Evolutionary conservation across 148 eudicot genomes (phyloP).

Genomic region (Arctostaphylos glauca): DNA sequence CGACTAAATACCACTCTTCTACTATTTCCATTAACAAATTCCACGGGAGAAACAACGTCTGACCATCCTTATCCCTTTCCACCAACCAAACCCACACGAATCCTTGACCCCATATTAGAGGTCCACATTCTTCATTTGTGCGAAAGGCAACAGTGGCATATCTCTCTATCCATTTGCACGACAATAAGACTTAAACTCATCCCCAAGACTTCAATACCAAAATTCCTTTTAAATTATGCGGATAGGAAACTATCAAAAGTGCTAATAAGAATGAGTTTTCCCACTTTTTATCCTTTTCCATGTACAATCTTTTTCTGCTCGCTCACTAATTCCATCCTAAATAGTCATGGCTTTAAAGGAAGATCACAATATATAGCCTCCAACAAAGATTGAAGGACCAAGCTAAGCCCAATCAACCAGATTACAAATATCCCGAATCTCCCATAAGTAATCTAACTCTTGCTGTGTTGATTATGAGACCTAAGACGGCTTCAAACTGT

Average conservation of each 20-base stretch:
- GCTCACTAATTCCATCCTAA: not conserved
- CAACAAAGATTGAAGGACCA: not conserved
- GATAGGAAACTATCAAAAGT: not conserved
- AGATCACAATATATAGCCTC: not conserved
- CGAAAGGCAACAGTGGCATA: not conserved
- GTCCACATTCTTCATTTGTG: not conserved
- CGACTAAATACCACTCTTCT: not conserved
- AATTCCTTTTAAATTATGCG: not conserved
- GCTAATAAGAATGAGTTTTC: not conserved
- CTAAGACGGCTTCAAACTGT: not conserved
- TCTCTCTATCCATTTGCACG: not conserved
- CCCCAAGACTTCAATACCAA: not conserved
- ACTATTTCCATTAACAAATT: not conserved
- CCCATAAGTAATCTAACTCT: not conserved
- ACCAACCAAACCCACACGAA: not conserved
- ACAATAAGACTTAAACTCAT: not conserved
- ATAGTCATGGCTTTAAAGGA: not conserved
- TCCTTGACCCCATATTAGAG: not conserved
- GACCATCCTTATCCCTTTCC: not conserved
- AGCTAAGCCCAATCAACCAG: not conserved
- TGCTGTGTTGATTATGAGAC: not conserved
- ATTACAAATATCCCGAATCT: not conserved
- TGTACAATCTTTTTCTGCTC: not conserved
- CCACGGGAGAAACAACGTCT: not conserved
- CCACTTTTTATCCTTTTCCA: constrained; percentile 2